Percentiles rank a stretch among this genome's conserved stretches.
These are phyloP conservation scores for Cercospora sojina DNA, from an alignment of 2,329 filamentous ascomycete genomes.

Conservation along the genomic window DNA sequence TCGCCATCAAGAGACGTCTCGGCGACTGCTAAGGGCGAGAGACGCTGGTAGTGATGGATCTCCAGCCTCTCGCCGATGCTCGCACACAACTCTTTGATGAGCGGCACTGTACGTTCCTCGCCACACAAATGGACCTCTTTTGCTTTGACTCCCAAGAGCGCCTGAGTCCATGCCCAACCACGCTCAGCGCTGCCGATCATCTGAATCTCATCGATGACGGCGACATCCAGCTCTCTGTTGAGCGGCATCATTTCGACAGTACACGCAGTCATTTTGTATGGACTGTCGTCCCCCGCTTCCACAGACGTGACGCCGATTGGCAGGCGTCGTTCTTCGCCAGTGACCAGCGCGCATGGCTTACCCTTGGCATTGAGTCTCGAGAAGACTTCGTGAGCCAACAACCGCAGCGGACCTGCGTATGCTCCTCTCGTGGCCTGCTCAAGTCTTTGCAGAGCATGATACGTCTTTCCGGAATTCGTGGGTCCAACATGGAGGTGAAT, in stretches of 20 bases:
- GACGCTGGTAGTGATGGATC: conserved; percentile 77
- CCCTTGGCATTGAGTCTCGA: conserved; percentile 78
- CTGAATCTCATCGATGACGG: conserved; percentile 97
- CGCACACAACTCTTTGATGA: conserved; percentile 75
- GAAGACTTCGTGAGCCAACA: conserved; percentile 94
- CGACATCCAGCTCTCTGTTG: conserved; percentile 70
- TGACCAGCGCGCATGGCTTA: conserved; percentile 74
- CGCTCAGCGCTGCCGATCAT: conserved; percentile 82
- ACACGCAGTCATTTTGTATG: conserved; percentile 67
- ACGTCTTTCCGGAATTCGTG: conserved; percentile 98
- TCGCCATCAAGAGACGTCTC: conserved; percentile 61
- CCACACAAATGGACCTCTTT: conserved; percentile 92
- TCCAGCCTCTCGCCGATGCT: conserved; percentile 78
- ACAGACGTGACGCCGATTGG: conserved; percentile 42
- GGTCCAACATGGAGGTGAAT: conserved; percentile 93
- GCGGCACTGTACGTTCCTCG: conserved; percentile 75
- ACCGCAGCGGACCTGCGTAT: conserved; percentile 83
- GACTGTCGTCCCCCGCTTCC: conserved; percentile 50
- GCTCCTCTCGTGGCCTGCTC: conserved; percentile 74
- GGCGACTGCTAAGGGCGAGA: conserved; percentile 74
- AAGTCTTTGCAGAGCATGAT: conserved; percentile 82
- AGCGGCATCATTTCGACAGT: conserved; percentile 87
- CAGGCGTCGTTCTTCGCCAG: conserved; percentile 82
- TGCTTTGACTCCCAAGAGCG: conserved; percentile 80
- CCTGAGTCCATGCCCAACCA: conserved; percentile 93